These are phyloP conservation scores for Pilasporangium apinafurcum DNA, from an alignment of 352 stramenopile species.

Conservation along the genomic window DNA sequence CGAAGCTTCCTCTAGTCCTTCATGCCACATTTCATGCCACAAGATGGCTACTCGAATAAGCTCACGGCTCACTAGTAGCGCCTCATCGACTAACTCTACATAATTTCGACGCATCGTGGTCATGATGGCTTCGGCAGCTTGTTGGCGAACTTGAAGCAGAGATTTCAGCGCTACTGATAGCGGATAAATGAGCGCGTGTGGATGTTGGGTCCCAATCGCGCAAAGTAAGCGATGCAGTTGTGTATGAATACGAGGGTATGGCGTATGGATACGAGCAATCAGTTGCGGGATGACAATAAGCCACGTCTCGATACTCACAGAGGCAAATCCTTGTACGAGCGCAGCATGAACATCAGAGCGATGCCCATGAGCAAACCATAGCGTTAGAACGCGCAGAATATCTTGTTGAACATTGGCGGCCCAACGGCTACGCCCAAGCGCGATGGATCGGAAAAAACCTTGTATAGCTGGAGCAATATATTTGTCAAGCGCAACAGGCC, in stretches of 20 bases:
- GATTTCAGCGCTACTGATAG: conserved; percentile 96
- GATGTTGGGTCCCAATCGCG: conserved; percentile 90
- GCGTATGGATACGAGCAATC: conserved; percentile 88
- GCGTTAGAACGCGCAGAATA: conserved; percentile 96
- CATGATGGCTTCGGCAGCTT: conserved; percentile 94
- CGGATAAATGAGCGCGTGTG: conserved; percentile 98
- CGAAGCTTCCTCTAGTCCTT: conserved; percentile 96
- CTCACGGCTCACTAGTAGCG: conserved; percentile 92
- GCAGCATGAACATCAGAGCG: conserved; percentile 83
- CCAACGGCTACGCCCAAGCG: conserved; percentile 92
- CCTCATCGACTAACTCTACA: conserved; percentile 93
- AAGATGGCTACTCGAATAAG: conserved; percentile 98
- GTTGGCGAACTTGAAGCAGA: conserved; percentile 80
- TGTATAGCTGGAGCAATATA: conserved; percentile 71
- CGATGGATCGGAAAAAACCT: conserved; percentile 95
- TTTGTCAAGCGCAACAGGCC: conserved; percentile 22
- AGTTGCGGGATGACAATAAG: conserved; percentile 97
- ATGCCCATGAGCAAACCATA: conserved; percentile 97
- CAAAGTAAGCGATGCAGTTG: conserved; percentile 87
- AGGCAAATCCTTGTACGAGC: conserved; percentile 80
- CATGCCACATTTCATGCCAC: conserved; percentile 99
- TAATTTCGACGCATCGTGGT: conserved; percentile 92
- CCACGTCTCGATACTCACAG: conserved; percentile 96
- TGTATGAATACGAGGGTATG: conserved; percentile 54
- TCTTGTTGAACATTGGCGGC: conserved; percentile 97